Base-by-base conservation (phyloP, 805 yeast genomes). In the Ogataea neopini region DNA sequence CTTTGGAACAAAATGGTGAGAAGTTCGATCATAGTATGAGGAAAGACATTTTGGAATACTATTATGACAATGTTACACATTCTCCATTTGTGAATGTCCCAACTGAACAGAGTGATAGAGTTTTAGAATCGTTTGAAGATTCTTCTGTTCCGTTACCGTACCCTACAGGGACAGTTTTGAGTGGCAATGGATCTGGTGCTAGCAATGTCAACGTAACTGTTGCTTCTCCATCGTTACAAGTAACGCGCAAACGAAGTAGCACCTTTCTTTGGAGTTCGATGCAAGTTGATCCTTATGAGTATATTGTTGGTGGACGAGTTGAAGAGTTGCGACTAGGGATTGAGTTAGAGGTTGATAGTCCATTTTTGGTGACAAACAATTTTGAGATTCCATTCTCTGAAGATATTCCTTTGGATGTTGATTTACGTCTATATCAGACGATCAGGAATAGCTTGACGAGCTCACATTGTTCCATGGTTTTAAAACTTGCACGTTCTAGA, bases 51-150 rank as follows among this genome's bases (percentile, higher is more conserved):
- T 54, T 77, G 39, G 77, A 74, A 42, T 86, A 84, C 59, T 77
- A 77, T 51, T 86, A 74, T 57, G 91, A 85, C 56, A 86, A 86
- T 60, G 78, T 84, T 40, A 80, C 83, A 0, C 74, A 74, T 44
- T 65, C 79, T 4, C 85, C 84, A 17, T 83, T 85, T 51, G 68
- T 74, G 6, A 76, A 73, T 30, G 70, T 62, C 4, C 44, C 60
- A 15, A 53, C 49, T 7, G 67, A 63, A 17, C 61, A 58, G 40
- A 53, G 63, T 37, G 56, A 47, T 2, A 38, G 45, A 17, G 49
- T 59, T 11, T 36, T 60, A 10, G 51, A 53, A 6, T 58, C 63
- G 3, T 45, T 65, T 3, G 32, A 43, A 10, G 45, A 53, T 18
- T 20, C 35, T 5, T 18, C 36, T 6, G 29, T 43, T 9, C 28